Conservation (phyloP, 768 basidiomycete genomes). For the Lactarius akahatsu region DNA sequence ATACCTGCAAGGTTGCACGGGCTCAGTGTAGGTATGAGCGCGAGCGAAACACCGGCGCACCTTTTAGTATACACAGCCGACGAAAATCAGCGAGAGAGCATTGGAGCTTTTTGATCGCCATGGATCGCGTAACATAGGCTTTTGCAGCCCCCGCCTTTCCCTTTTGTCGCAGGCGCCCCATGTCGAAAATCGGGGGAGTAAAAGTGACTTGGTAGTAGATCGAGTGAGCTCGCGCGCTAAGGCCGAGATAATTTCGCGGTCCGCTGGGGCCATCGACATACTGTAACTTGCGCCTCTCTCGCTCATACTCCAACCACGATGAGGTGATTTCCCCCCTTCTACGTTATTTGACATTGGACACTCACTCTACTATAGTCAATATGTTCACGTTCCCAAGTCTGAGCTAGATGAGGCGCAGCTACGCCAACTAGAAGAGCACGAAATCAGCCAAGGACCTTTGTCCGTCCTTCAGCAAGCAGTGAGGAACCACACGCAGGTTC, state of each 20-base stretch:
- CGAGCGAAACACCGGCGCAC: slow-evolving; percentile 41
- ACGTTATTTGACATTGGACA: background rate
- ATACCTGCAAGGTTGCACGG: slow-evolving; percentile 61
- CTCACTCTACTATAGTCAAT: slow-evolving; percentile 64
- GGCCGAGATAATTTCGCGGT: slow-evolving; percentile 3
- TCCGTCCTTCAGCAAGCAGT: slow-evolving; percentile 97
- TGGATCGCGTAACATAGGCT: slow-evolving; percentile 86
- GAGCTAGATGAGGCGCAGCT: slow-evolving; percentile 97
- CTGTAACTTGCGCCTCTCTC: background rate
- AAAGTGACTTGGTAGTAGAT: background rate
- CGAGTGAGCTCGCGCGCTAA: background rate
- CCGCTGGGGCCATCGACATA: background rate
- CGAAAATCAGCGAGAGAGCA: slow-evolving; percentile 97
- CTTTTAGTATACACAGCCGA: slow-evolving; percentile 95
- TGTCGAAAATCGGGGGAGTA: slow-evolving; percentile 32
- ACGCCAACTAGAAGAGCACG: slow-evolving; percentile 94
- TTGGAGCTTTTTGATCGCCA: slow-evolving; percentile 93
- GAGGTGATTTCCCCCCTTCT: slow-evolving; percentile 21
- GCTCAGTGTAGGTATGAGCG: too few species aligned
- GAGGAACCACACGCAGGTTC: slow-evolving; percentile 94
- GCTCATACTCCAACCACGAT: slow-evolving; percentile 17
- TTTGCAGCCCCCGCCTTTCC: slow-evolving; percentile 91
- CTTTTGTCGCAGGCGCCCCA: slow-evolving; percentile 80
- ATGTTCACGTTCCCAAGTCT: slow-evolving; percentile 93
- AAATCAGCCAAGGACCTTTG: slow-evolving; percentile 96